Conservation (phyloP, 768 basidiomycete genomes). For the Mycena alexandri region DNA sequence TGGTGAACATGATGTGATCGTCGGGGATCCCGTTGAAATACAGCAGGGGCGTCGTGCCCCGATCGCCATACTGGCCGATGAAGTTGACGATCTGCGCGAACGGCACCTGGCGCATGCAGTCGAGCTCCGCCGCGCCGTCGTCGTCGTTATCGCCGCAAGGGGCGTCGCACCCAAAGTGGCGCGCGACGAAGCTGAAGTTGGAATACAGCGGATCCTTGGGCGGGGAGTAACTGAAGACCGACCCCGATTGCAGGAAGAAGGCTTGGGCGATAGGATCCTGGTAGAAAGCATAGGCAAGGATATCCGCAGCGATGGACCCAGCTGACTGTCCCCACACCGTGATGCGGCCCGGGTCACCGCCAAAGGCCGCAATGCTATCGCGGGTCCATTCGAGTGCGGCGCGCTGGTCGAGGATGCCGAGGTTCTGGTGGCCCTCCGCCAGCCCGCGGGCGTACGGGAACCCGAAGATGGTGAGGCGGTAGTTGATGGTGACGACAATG, state of each 20-base stretch:
- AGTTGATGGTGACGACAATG: conserved; percentile 21
- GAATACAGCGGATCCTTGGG: conserved; percentile 9
- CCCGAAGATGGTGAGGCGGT: conserved; percentile 16
- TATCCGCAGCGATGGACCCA: conserved; percentile 15
- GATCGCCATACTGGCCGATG: conserved; percentile 17
- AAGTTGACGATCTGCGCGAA: conserved; percentile 16
- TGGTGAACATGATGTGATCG: conserved; percentile 6
- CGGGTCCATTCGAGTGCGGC: conserved; percentile 13
- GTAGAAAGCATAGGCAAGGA: conserved; percentile 15
- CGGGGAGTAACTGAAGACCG: conserved; percentile 8
- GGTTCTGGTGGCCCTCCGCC: conserved; percentile 12
- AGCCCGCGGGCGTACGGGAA: conserved; percentile 15
- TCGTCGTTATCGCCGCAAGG: conserved; percentile 9
- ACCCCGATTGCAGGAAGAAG: conserved; percentile 16
- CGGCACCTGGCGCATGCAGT: conserved; percentile 19
- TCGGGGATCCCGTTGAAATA: conserved; percentile 12
- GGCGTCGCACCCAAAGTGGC: conserved; percentile 10
- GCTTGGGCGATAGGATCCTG: conserved; percentile 19
- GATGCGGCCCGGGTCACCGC: conserved; percentile 16
- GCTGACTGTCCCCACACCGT: conserved; percentile 18
- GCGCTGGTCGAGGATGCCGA: conserved; percentile 18
- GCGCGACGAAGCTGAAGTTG: conserved; percentile 20
- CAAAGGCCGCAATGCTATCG: conserved; percentile 14
- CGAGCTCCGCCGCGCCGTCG: conserved; percentile 17
- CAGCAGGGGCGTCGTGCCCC: conserved; percentile 12